Conservation (phyloP, 2,329 filamentous ascomycete genomes). For the Scytalidium lignicola region DNA sequence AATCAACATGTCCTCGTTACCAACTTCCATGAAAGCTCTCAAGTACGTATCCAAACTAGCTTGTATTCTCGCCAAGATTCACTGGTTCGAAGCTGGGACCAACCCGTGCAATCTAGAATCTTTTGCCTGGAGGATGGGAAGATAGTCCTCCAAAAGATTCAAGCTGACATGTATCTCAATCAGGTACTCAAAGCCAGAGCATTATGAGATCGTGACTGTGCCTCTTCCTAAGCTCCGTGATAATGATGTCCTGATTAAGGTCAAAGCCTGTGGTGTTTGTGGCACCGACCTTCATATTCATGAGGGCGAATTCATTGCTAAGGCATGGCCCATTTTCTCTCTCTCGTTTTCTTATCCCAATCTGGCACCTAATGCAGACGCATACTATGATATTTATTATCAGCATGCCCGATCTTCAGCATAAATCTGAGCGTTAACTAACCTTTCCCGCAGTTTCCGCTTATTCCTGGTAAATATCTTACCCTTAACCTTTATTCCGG, state of each 20-base stretch:
- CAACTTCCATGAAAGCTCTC: conserved; percentile 14
- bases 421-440: too few species aligned
- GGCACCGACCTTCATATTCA: conserved; percentile 53
- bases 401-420: too few species aligned
- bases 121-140: too few species aligned
- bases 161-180: too few species aligned
- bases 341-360: too few species aligned
- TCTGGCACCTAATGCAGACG: too few species aligned
- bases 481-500: too few species aligned
- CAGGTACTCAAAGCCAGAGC: conserved; percentile 57
- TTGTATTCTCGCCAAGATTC: too few species aligned
- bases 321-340: conserved; percentile 31
- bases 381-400: too few species aligned
- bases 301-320: conserved; percentile 61
- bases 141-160: too few species aligned
- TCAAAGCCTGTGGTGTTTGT: conserved; percentile 62
- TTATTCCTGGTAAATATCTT: conserved; percentile 46
- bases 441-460: conserved; percentile 44
- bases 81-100: too few species aligned
- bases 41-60: conserved; percentile 3
- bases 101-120: too few species aligned
- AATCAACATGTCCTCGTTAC: conserved; percentile 1
- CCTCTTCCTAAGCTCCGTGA: conserved; percentile 53
- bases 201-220: conserved; percentile 55
- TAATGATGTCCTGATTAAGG: conserved; percentile 46